These are phyloP conservation scores for Lolium multiflorum DNA, from an alignment of 176 grass and related monocot genomes.

Conservation along the genomic window DNA sequence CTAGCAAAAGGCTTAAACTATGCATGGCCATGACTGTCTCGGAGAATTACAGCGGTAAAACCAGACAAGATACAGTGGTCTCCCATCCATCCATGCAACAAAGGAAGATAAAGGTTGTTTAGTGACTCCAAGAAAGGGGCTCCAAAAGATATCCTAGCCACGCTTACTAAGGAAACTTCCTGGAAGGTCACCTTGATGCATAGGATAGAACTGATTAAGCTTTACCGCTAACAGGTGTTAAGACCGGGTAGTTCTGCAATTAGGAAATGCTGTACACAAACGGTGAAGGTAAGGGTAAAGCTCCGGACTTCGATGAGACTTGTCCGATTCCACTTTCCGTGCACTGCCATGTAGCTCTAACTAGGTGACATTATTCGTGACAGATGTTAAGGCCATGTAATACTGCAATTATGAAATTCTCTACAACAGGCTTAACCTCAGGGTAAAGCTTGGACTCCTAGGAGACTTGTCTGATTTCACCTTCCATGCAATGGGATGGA, in stretches of 20 bases:
- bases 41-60: slow-evolving; percentile 49
- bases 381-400: slow-evolving; percentile 3
- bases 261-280: slow-evolving; percentile 18
- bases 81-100: slow-evolving; percentile 52
- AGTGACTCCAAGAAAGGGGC: slow-evolving; percentile 54
- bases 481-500: slow-evolving; percentile 27
- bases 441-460: slow-evolving; percentile 37
- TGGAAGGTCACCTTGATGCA: slow-evolving; percentile 59
- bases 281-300: neutral
- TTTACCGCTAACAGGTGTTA: slow-evolving; percentile 45
- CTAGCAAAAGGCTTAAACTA: slow-evolving; percentile 57
- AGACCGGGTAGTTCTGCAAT: slow-evolving; percentile 39
- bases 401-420: slow-evolving; percentile 30
- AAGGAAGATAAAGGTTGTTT: slow-evolving; percentile 48
- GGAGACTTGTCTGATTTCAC: slow-evolving; percentile 49
- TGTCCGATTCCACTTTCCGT: slow-evolving; percentile 42
- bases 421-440: neutral
- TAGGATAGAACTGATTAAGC: slow-evolving; percentile 28
- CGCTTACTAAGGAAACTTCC: slow-evolving; percentile 51
- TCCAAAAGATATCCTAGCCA: slow-evolving; percentile 42
- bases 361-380: neutral
- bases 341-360: slow-evolving; percentile 24
- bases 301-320: slow-evolving; percentile 1
- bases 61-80: slow-evolving; percentile 58
- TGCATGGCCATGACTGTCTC: slow-evolving; percentile 35